Base-by-base conservation (phyloP, 176 grass and related monocot species). In the Rhynchospora tenuis region DNA sequence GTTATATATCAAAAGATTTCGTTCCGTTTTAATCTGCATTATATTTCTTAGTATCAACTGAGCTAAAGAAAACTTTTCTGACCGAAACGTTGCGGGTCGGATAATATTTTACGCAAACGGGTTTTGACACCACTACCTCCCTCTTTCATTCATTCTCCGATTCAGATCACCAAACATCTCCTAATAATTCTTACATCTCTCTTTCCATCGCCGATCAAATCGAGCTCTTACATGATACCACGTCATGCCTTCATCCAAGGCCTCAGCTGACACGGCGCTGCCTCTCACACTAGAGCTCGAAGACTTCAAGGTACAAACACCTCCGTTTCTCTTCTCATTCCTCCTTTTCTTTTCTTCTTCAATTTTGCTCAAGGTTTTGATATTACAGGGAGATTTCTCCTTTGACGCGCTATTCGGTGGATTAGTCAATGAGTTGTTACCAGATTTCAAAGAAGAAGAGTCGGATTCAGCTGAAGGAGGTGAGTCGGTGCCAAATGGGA, bases 241-340 rank as follows among this genome's bases (percentile, higher is more conserved):
- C 24, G 46, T 11, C 66, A 59, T 86, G 56, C 22, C 47, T 23
- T 84, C 85, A 26, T 59, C 79, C 57, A 80, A 58, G 54, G 77
- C 89, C 61, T 84, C 86, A 9, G 83, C 86, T 73, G 75, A 91
- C 29, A 80, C 88, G 20, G 85, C 93, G 7, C 91, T 95, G 60
- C 96, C 96, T 29, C 93, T 99, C 71, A 93, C 88, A 73, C 89
- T 99, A 24, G 91, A 99, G 68, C 83, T 99, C 61, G 96, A 99
- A 61, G 96, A 99, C 84, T 99, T 99, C 91, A 99, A 99, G 93
- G 95, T 93, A 63, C 16, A n/a, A n/a, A n/a, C n/a, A 24, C 54
- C 24, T n/a, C 70, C 23, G 10, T 22, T 64, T 42, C 31, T 28
- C 24, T 22, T 55, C 7, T 75, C 44, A 14, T 59, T 10, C 29